phyloP scores from a whole-genome alignment of 1,284 basidiomycete species.

The Malassezia psittaci region DNA sequence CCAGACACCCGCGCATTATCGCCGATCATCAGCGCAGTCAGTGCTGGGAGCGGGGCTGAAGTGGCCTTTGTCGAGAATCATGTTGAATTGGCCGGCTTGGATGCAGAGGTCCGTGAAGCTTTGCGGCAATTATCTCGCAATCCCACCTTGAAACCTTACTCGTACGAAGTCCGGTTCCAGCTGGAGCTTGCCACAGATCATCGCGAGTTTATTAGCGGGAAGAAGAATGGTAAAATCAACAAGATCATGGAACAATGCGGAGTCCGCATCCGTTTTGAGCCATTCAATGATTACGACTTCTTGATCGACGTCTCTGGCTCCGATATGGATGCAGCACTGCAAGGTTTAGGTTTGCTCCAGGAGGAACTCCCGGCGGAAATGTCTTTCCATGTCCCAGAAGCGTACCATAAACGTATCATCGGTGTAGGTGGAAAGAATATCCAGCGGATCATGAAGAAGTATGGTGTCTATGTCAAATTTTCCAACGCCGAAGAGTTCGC shows the following conservation, averaged over 20 bases:
- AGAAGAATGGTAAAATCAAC: slow-evolving; percentile 51
- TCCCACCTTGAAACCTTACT: slow-evolving; percentile 84
- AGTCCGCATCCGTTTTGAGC: slow-evolving; percentile 98
- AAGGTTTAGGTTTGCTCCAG: slow-evolving; percentile 78
- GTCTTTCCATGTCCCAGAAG: slow-evolving; percentile 96
- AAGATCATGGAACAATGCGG: slow-evolving; percentile 54
- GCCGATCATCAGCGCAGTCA: slow-evolving; percentile 73
- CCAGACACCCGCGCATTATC: slow-evolving; percentile 76
- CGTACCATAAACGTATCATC: slow-evolving; percentile 98
- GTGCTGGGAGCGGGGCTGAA: slow-evolving; percentile 77
- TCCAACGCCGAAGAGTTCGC: slow-evolving; percentile 97
- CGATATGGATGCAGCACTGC: slow-evolving; percentile 59
- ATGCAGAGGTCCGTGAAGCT: slow-evolving; percentile 77
- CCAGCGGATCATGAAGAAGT: slow-evolving; percentile 99
- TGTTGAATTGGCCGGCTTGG: slow-evolving; percentile 94
- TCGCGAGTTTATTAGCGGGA: slow-evolving; percentile 73
- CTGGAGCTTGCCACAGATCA: slow-evolving; percentile 96
- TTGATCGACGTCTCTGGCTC: slow-evolving; percentile 65
- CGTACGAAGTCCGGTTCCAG: slow-evolving; percentile 95
- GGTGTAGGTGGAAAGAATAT: slow-evolving; percentile 97
- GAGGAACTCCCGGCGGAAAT: slow-evolving; percentile 98
- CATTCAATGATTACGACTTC: slow-evolving; percentile 97
- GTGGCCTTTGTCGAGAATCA: slow-evolving; percentile 94
- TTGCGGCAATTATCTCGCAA: slow-evolving; percentile 77
- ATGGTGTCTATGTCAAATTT: slow-evolving; percentile 98